phyloP scores from a whole-genome alignment of 1,139 yeast species.

The Blastobotrys indianensis region DNA sequence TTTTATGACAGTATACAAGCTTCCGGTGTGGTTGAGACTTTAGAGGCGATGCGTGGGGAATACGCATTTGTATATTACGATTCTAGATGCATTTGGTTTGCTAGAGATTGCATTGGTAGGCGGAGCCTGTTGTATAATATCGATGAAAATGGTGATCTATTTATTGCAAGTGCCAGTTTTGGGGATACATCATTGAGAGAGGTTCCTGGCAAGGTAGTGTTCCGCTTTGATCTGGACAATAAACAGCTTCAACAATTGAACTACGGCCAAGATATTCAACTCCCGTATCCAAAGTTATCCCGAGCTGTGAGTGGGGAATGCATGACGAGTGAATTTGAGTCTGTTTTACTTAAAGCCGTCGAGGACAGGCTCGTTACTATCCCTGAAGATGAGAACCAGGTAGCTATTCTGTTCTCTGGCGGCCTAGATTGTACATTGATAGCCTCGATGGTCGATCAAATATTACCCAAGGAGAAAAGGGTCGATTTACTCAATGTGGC shows the following conservation, averaged over 20 bases:
- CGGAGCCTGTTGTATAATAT: constrained; percentile 55
- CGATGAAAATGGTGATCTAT: constrained; percentile 30
- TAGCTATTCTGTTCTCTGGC: constrained; percentile 81
- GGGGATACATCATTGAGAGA: constrained; percentile 21
- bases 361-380: constrained; percentile 50
- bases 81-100: constrained; percentile 53
- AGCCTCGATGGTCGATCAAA: constrained; percentile 41
- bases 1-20: constrained; percentile 31
- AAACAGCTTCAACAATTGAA: constrained; percentile 4
- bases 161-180: constrained; percentile 28
- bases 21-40: constrained; percentile 29
- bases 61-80: constrained; percentile 60
- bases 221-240: constrained; percentile 19
- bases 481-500: constrained; percentile 90
- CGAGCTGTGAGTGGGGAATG: neutral
- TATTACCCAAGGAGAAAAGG: constrained; percentile 29
- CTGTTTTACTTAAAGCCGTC: constrained; percentile 37
- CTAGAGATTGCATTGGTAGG: constrained; percentile 78
- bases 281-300: constrained; percentile 7
- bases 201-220: constrained; percentile 30
- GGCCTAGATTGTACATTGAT: constrained; percentile 88
- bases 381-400: constrained; percentile 20
- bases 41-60: constrained; percentile 62
- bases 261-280: constrained; percentile 13
- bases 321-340: constrained; percentile 17